A percentile compares a stretch with the other conserved stretches of the same genome.
phyloP scores from a whole-genome alignment of 148 eudicot genomes.

The Arbutus unedo region DNA sequence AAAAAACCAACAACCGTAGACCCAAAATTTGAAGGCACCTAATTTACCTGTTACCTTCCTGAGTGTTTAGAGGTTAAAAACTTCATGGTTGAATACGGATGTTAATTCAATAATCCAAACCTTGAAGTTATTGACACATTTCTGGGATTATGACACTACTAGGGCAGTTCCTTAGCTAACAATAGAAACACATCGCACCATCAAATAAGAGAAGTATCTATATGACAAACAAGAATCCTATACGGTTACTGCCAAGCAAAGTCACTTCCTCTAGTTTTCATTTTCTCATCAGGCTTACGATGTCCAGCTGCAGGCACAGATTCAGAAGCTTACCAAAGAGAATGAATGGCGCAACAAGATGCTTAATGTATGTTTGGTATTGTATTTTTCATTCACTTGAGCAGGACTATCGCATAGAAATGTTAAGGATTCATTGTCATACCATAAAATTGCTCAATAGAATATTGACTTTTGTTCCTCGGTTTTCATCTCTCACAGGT shows the following conservation, averaged over 20 bases:
- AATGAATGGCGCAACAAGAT: not conserved
- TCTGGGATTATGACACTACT: not conserved
- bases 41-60: not conserved
- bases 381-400: not conserved
- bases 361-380: not conserved
- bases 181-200: not conserved
- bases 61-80: not conserved
- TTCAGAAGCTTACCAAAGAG: slow-evolving; percentile 3
- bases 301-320: slow-evolving; percentile 5
- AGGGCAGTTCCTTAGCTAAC: not conserved
- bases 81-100: not conserved
- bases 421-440: not conserved
- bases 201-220: not conserved
- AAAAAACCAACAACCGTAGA: not conserved
- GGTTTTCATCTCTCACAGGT: not conserved
- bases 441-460: not conserved
- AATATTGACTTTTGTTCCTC: not conserved
- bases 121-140: not conserved
- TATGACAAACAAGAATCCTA: not conserved
- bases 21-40: not conserved
- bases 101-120: not conserved
- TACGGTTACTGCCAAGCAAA: not conserved
- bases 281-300: not conserved
- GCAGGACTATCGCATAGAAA: not conserved
- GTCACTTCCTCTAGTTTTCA: not conserved